These are phyloP conservation scores for Poa annua DNA, from an alignment of 176 grass and related monocot genomes.

Conservation along the genomic window DNA sequence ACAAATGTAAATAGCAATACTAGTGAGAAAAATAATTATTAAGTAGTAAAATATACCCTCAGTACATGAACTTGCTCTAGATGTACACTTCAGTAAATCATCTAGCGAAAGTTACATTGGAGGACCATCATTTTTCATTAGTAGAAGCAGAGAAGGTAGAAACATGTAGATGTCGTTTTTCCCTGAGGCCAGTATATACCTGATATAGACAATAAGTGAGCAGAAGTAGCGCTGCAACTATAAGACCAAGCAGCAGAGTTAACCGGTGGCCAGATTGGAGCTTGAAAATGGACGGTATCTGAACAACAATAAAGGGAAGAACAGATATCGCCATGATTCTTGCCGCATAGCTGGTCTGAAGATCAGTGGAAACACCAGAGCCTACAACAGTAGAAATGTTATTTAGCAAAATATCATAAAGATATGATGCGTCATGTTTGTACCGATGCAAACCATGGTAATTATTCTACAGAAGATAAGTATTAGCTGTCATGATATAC, in stretches of 20 bases:
- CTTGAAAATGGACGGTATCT: constrained; percentile 76
- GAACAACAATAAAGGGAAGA: constrained; percentile 86
- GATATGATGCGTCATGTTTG: neutral
- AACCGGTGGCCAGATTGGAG: constrained; percentile 66
- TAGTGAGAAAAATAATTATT: neutral
- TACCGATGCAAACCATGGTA: constrained; percentile 6
- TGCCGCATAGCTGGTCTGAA: constrained; percentile 79
- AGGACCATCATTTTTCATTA: neutral
- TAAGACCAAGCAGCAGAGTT: constrained; percentile 63
- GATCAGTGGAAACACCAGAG: constrained; percentile 82
- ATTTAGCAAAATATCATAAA: constrained; percentile 31
- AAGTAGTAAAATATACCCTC: neutral
- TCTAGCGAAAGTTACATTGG: neutral
- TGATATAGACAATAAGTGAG: constrained; percentile 88
- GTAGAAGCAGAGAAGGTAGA: constrained; percentile 10
- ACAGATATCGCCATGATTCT: constrained; percentile 89
- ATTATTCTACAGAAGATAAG: neutral
- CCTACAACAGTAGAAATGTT: constrained; percentile 45
- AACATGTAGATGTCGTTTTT: constrained; percentile 1
- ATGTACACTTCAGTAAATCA: neutral
- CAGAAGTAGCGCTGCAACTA: constrained; percentile 64
- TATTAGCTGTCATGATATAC: constrained; percentile 10
- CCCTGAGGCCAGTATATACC: constrained; percentile 50
- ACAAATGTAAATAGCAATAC: neutral
- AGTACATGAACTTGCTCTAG: neutral